Evolutionary conservation across 2,329 filamentous ascomycete genomes (phyloP).

Genomic region (Monosporascus sp.): DNA sequence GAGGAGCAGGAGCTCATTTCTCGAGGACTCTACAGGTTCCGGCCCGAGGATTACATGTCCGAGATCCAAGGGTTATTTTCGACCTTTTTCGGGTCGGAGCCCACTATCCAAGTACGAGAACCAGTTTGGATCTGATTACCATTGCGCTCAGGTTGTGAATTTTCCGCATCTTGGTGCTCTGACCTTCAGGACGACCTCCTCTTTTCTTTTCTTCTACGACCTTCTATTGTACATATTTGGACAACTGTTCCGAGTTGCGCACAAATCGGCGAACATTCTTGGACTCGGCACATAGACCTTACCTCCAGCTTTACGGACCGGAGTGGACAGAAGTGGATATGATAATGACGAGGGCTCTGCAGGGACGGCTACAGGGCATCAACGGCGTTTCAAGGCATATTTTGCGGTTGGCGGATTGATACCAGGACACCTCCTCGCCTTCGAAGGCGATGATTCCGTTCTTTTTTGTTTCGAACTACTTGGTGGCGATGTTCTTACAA

Average conservation of each 20-base stretch:
- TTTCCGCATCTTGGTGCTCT: slow-evolving; percentile 2
- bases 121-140: slow-evolving; percentile 44
- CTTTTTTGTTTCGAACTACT: background rate
- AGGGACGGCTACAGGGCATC: background rate
- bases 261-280: background rate
- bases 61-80: slow-evolving; percentile 69
- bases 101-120: slow-evolving; percentile 20
- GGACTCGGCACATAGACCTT: background rate
- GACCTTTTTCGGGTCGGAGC: slow-evolving; percentile 46
- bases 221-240: slow-evolving; percentile 29
- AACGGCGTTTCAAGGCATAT: background rate
- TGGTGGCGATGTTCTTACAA: background rate
- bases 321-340: background rate
- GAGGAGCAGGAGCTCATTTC: slow-evolving; percentile 66
- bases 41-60: slow-evolving; percentile 74
- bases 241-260: slow-evolving; percentile 8
- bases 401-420: background rate
- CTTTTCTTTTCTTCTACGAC: slow-evolving; percentile 10
- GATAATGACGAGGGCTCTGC: background rate
- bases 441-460: background rate
- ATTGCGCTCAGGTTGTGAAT: slow-evolving; percentile 1
- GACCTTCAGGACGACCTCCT: background rate
- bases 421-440: background rate
- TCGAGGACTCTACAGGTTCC: slow-evolving; percentile 67
- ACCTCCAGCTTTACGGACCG: background rate